phyloP scores from a whole-genome alignment of 768 basidiomycete species.

The Suillus subalutaceus region DNA sequence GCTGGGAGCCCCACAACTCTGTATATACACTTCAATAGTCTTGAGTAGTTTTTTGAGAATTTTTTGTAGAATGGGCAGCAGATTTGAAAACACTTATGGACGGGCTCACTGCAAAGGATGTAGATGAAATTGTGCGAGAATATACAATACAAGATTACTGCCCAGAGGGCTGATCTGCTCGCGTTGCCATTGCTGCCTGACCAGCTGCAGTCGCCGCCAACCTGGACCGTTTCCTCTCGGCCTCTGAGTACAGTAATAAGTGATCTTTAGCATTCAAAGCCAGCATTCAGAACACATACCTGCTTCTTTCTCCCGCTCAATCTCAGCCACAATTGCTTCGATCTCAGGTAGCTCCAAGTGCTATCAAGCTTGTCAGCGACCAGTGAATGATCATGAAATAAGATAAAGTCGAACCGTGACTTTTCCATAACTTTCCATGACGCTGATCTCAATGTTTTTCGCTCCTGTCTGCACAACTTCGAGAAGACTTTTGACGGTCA shows the following conservation, averaged over 20 bases:
- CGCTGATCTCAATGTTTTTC: constrained; percentile 98
- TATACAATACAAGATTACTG: constrained; percentile 30
- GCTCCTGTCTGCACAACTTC: constrained; percentile 99
- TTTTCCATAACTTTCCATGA: constrained; percentile 95
- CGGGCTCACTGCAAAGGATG: neutral
- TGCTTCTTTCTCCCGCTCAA: constrained; percentile 97
- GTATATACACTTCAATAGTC: neutral
- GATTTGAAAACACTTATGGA: neutral
- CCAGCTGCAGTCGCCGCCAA: constrained; percentile 90
- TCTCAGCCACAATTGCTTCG: constrained; percentile 87
- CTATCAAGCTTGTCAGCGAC: constrained; percentile 1
- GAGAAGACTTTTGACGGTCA: constrained; percentile 92
- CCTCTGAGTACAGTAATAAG: constrained; percentile 56
- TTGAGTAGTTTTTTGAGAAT: neutral
- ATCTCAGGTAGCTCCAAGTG: constrained; percentile 80
- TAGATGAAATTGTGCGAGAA: neutral
- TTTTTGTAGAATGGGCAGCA: neutral
- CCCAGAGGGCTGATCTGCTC: constrained; percentile 44
- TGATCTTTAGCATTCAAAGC: neutral
- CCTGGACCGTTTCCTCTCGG: constrained; percentile 90
- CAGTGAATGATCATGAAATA: neutral
- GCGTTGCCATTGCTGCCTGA: constrained; percentile 83
- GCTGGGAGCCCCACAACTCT: neutral
- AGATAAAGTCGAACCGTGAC: constrained; percentile 66
- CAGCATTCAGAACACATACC: constrained; percentile 46